Conservation (phyloP, 306 rosid genomes). For the Cucumis cinereus region DNA sequence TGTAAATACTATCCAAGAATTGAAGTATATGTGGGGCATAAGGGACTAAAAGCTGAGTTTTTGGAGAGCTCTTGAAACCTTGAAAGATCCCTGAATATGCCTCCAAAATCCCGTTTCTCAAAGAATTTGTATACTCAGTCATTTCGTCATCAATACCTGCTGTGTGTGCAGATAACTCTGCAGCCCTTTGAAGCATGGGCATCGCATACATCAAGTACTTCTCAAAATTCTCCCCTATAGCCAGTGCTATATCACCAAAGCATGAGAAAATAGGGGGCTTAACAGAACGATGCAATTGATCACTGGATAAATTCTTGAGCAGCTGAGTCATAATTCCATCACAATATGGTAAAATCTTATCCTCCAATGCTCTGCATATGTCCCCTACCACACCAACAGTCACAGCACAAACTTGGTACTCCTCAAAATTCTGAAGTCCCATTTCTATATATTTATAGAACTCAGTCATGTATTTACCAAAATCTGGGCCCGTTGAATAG, state of each 20-base stretch:
- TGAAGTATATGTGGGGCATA: constrained; percentile 82
- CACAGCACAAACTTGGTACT: constrained; percentile 82
- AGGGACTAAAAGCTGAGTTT: constrained; percentile 70
- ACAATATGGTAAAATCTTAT: constrained; percentile 71
- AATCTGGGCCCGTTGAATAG: constrained; percentile 59
- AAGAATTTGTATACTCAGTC: constrained; percentile 68
- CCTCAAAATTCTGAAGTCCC: constrained; percentile 92
- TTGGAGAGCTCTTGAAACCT: constrained; percentile 75
- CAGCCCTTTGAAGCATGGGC: constrained; percentile 86
- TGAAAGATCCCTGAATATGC: constrained; percentile 93
- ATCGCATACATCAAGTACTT: constrained; percentile 80
- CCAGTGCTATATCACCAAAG: constrained; percentile 84
- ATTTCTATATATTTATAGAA: constrained; percentile 64
- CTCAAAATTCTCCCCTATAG: constrained; percentile 73
- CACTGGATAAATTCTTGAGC: constrained; percentile 76
- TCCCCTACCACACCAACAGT: constrained; percentile 97
- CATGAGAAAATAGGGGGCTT: constrained; percentile 86
- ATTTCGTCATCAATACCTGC: constrained; percentile 69
- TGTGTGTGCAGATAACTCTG: constrained; percentile 60
- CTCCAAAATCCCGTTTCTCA: constrained; percentile 88
- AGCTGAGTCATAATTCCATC: constrained; percentile 90
- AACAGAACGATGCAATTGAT: constrained; percentile 77
- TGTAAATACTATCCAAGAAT: constrained; percentile 76
- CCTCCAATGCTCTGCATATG: constrained; percentile 83
- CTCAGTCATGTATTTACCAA: constrained; percentile 72